Conservation (phyloP, 305 asterid species). For the Fraxinus angustifolia region DNA sequence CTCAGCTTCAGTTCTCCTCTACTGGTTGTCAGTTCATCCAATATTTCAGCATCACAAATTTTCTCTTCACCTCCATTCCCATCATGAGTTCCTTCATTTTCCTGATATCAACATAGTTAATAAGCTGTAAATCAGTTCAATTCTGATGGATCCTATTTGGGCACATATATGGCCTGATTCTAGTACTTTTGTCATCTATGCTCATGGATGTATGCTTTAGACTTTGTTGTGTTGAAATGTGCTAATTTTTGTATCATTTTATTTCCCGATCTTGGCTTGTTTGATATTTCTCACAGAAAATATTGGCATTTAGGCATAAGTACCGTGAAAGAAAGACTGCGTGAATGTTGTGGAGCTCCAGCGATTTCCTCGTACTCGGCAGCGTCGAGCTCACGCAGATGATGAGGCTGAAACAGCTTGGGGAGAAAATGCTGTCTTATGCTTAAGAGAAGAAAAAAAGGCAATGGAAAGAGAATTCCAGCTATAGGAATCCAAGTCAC, state of each 20-base stretch:
- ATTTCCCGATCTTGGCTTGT: background rate
- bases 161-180: background rate
- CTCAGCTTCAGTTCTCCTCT: constrained; percentile 65
- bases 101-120: constrained; percentile 18
- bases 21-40: constrained; percentile 62
- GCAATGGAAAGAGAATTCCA: constrained; percentile 24
- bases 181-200: background rate
- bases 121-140: background rate
- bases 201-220: background rate
- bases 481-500: constrained; percentile 22
- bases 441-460: constrained; percentile 16
- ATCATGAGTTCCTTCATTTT: constrained; percentile 23
- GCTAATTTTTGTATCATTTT: background rate
- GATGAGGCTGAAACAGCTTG: background rate
- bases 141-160: background rate
- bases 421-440: constrained; percentile 22
- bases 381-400: constrained; percentile 12
- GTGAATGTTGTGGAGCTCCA: constrained; percentile 7
- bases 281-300: constrained; percentile 21
- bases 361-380: constrained; percentile 23
- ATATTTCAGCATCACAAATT: constrained; percentile 44
- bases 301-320: background rate
- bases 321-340: background rate
- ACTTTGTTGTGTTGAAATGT: background rate
- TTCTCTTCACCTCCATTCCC: constrained; percentile 27